Percentiles rank a stretch among this genome's conserved stretches.
Evolutionary conservation across 306 rosid genomes (phyloP).

Genomic region (Vachellia collinsii): DNA sequence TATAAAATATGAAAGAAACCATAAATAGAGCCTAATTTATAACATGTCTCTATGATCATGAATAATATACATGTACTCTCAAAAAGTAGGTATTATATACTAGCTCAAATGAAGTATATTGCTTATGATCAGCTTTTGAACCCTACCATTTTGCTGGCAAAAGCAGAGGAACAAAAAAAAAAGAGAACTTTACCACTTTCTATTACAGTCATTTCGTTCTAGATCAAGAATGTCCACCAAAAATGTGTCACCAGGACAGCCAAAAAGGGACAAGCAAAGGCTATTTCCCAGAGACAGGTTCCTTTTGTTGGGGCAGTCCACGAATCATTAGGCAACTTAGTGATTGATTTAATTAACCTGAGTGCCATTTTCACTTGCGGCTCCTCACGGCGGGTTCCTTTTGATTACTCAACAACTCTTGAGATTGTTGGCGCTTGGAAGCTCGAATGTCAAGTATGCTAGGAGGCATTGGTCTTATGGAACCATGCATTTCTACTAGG

Average conservation of each 20-base stretch:
- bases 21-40: background rate
- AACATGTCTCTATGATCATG: background rate
- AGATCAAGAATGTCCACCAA: background rate
- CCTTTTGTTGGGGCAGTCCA: background rate
- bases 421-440: constrained; percentile 61
- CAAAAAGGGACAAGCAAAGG: background rate
- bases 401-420: constrained; percentile 47
- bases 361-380: constrained; percentile 26
- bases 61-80: background rate
- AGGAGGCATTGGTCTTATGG: constrained; percentile 57
- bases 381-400: constrained; percentile 44
- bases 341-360: background rate
- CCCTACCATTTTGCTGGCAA: background rate
- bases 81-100: background rate
- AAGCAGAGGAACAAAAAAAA: background rate
- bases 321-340: background rate
- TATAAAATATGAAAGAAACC: background rate
- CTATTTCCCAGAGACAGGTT: background rate
- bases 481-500: constrained; percentile 79
- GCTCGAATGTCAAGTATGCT: constrained; percentile 71
- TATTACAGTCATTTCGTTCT: background rate
- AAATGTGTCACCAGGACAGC: background rate
- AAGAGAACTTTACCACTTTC: background rate
- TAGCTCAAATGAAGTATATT: background rate
- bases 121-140: background rate